Evolutionary conservation across 2,329 filamentous ascomycete species (phyloP).

Genomic region (Arachnopeziza araneosa): DNA sequence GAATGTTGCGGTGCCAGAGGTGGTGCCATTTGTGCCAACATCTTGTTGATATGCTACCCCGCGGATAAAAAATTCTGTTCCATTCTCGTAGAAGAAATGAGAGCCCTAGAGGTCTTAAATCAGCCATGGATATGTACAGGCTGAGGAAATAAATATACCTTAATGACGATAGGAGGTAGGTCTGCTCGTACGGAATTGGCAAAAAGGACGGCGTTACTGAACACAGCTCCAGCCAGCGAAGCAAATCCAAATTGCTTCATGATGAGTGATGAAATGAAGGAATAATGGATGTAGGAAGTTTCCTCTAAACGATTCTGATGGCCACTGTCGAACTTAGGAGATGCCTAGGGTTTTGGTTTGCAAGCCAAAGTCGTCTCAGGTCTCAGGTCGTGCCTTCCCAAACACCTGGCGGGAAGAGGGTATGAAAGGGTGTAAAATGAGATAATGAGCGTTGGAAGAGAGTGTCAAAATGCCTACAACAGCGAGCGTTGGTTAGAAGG

Average conservation of each 20-base stretch:
- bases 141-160: slow-evolving; percentile 23
- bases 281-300: background rate
- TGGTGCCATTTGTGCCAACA: slow-evolving; percentile 48
- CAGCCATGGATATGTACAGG: background rate
- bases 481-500: background rate
- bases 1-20: slow-evolving; percentile 52
- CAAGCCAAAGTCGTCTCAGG: background rate
- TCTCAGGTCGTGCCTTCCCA: background rate
- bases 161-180: slow-evolving; percentile 48
- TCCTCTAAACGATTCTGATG: background rate
- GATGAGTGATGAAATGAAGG: slow-evolving; percentile 19
- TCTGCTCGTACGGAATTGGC: slow-evolving; percentile 45
- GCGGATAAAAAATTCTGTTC: slow-evolving; percentile 86
- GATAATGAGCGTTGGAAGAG: background rate
- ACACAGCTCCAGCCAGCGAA: slow-evolving; percentile 36
- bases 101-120: slow-evolving; percentile 24
- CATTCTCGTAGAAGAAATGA: slow-evolving; percentile 42
- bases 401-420: background rate
- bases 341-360: background rate
- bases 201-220: slow-evolving; percentile 45
- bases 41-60: slow-evolving; percentile 96
- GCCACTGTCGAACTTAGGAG: background rate
- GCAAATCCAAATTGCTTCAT: slow-evolving; percentile 47
- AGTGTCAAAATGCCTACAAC: background rate
- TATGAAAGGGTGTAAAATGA: background rate